Evolutionary conservation across 441 rosid species (phyloP).

Genomic region (Kokia cookei): DNA sequence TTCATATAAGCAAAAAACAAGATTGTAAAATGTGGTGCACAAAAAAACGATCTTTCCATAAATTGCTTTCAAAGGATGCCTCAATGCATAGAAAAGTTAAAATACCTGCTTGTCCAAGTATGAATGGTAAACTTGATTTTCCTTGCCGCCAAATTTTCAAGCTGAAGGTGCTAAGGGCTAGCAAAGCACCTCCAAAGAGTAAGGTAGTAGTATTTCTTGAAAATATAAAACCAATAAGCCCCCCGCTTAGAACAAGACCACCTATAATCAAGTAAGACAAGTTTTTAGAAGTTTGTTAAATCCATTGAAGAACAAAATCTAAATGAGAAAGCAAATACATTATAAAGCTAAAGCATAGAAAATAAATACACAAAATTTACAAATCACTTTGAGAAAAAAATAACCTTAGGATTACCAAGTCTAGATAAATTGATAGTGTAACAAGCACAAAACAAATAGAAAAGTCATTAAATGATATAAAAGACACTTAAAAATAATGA

Average conservation of each 20-base stretch:
- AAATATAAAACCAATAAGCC: conserved; percentile 63
- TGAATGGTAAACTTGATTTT: conserved; percentile 80
- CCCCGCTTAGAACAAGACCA: conserved; percentile 20
- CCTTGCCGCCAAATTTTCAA: conserved; percentile 86
- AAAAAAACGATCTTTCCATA: not conserved
- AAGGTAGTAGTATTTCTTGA: conserved; percentile 56
- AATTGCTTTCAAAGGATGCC: not conserved
- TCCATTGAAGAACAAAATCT: not conserved
- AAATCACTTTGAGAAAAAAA: not conserved
- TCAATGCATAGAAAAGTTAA: not conserved
- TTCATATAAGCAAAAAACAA: not conserved
- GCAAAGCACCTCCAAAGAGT: conserved; percentile 72
- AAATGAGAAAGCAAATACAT: not conserved
- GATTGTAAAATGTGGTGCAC: not conserved
- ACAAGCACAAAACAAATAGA: not conserved
- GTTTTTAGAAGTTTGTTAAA: not conserved
- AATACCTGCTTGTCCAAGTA: conserved; percentile 90
- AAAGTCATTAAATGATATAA: not conserved
- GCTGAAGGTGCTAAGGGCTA: conserved; percentile 75
- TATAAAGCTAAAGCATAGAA: not conserved
- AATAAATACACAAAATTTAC: not conserved
- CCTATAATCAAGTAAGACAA: not conserved
- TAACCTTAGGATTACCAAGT: not conserved
- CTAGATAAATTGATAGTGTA: not conserved
- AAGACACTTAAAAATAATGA: not conserved